Conservation (phyloP, 179 eudicot species). For the Nepenthes alata region DNA sequence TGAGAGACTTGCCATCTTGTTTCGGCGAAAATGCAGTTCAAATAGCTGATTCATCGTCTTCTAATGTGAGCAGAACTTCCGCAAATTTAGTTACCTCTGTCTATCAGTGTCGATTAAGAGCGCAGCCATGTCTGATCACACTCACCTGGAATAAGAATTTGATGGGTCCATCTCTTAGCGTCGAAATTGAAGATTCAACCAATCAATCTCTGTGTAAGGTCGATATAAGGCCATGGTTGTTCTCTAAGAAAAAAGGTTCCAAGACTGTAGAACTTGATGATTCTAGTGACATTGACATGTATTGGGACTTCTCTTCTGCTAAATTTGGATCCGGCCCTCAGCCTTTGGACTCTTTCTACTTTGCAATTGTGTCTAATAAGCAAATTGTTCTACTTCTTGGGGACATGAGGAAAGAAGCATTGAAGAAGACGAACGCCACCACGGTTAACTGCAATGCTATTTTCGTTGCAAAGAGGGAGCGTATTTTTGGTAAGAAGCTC, state of each 20-base stretch:
- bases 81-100: slow-evolving; percentile 30
- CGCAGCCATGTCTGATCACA: slow-evolving; percentile 25
- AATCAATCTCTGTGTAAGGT: slow-evolving; percentile 29
- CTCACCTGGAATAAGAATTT: slow-evolving; percentile 36
- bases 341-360: slow-evolving; percentile 52
- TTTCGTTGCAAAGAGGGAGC: slow-evolving; percentile 37
- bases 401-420: slow-evolving; percentile 37
- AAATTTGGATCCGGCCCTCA: slow-evolving; percentile 68
- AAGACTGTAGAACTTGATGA: slow-evolving; percentile 26
- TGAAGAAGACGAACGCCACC: slow-evolving; percentile 23
- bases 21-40: slow-evolving; percentile 51
- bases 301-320: slow-evolving; percentile 66
- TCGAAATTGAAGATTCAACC: slow-evolving; percentile 27
- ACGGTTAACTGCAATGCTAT: slow-evolving; percentile 14
- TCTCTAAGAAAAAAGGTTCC: slow-evolving; percentile 42
- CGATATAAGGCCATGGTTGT: slow-evolving; percentile 38
- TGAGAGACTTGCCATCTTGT: slow-evolving; percentile 55
- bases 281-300: slow-evolving; percentile 34
- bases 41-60: slow-evolving; percentile 37
- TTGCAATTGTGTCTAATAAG: slow-evolving; percentile 32
- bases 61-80: slow-evolving; percentile 22
- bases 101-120: slow-evolving; percentile 30
- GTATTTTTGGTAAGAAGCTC: slow-evolving; percentile 43
- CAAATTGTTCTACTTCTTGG: slow-evolving; percentile 32
- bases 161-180: slow-evolving; percentile 39